phyloP scores from a whole-genome alignment of 176 grass and related monocot genomes.

The Cenchrus purpureus region DNA sequence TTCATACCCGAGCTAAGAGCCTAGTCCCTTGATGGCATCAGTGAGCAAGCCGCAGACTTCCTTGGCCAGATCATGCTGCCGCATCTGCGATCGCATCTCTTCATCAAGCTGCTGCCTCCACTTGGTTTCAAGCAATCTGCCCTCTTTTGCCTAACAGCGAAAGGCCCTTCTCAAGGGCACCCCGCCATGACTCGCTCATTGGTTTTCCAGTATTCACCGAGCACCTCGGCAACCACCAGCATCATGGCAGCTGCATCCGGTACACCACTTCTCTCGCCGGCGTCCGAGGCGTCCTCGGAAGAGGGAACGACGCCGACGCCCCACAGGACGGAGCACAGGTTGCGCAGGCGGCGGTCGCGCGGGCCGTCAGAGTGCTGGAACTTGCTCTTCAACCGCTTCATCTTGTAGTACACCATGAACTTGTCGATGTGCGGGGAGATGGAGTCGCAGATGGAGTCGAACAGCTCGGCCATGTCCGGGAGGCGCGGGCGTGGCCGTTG shows the following conservation, averaged over 20 bases:
- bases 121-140: constrained; percentile 49
- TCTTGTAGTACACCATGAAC: constrained; percentile 64
- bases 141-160: constrained; percentile 37
- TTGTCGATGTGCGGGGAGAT: constrained; percentile 44
- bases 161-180: constrained; percentile 63
- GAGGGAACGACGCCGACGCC: constrained; percentile 39
- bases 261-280: constrained; percentile 14
- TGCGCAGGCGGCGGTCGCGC: constrained; percentile 58
- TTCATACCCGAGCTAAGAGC: constrained; percentile 42
- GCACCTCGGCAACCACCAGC: constrained; percentile 55
- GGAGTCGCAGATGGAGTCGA: constrained; percentile 41
- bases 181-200: constrained; percentile 29
- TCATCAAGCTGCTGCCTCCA: constrained; percentile 72
- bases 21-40: constrained; percentile 53
- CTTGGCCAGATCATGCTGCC: constrained; percentile 67
- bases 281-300: constrained; percentile 31
- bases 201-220: constrained; percentile 64
- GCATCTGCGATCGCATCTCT: constrained; percentile 59
- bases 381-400: constrained; percentile 69
- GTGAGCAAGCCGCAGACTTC: constrained; percentile 67
- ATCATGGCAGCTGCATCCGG: constrained; percentile 56
- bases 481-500: constrained; percentile 46
- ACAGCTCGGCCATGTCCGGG: constrained; percentile 49
- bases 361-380: constrained; percentile 37
- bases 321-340: constrained; percentile 65